Evolutionary conservation across 352 stramenopile species (phyloP), one percentile per base, ranked within the genome.

Genomic region (Globisporangium radiosum): DNA sequence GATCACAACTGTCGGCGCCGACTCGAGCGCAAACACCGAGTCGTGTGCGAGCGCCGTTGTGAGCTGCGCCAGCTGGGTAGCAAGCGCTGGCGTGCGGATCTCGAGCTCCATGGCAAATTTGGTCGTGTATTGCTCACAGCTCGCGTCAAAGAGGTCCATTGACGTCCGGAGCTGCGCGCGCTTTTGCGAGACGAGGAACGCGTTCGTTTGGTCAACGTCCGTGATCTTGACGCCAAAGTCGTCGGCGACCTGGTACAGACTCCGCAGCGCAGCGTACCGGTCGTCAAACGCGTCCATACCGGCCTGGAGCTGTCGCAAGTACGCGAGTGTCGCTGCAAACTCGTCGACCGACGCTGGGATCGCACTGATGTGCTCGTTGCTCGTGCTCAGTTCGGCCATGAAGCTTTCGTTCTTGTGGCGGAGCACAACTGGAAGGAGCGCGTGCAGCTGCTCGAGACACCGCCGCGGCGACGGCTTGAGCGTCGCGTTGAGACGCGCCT

Each of bases 41-140:
- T 56, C 13, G 39, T 76, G 62, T 4, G 67, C 70, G n/a, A 90
- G 54, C 4, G 69, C 68, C 10, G 63, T 65, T 1, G 68, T 63
- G 25, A 88, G 49, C 3, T 64, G 53, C 0, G 57, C 57, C 14
- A 90, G 40, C 13, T 81, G 66, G 0, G 43, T 51, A 2, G 73
- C 63, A 0, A 92, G 67, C 8, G 33, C 63, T 3, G 79, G 74
- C 8, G 88, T 74, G 11, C 82, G 67, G 0, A 68, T 68, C 40
- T 89, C 83, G 8, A 92, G 74, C 56, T 92, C 83, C 11, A 89
- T 66, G 10, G 72, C 69, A 61, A 92, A 92, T 49, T 89, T 91
- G 7, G 81, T 75, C 11, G 72, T 82, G 62, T 92, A 92, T 53
- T 85, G 72, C 15, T 90, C 78, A 56, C 73, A 84, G 36, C 69